Evolutionary conservation across 495 filamentous ascomycete species (phyloP), one percentile per base, ranked within the genome.

Genomic region (Penicillium odoratum): DNA sequence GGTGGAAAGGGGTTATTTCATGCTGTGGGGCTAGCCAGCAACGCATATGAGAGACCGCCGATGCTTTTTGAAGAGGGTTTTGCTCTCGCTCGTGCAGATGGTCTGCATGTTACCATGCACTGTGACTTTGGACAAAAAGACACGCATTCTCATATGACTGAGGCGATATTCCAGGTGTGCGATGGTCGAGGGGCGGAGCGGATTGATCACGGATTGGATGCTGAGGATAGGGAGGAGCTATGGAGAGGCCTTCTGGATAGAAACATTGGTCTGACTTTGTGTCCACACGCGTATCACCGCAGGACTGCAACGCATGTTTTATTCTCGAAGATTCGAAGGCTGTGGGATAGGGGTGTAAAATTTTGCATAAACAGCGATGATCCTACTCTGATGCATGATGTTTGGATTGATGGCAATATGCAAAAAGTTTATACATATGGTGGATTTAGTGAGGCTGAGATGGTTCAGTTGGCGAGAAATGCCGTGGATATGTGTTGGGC

Each of bases 201-300:
- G 0, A 77, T 78, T 51, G 76, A 78, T 62, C 74, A 78, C 62
- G 76, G 76, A 4, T 56, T 77, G 5, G 74, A 77, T 58, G 69
- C 66, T 2, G 58, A 65, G 16, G 74, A 75, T 47, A 33, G 48
- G 31, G 64, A 68, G 26, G 68, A 61, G 43, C 53, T 78, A 36
- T 64, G 74, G 54, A 33, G 40, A n/a, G 69, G 66, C 3, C 57
- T 78, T 36, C 34, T 61, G 7, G 56, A 65, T 13, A 61, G 69
- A 26, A 55, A 57, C 3, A 70, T 78, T 45, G 74, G 74, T 0
- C 58, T 78, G 51, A 78, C 75, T 10, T 57, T 77, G 21, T 78
- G 76, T 48, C 76, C 74, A 9, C 69, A 74, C 65, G 69, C 73
- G 1, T 76, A 76, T 50, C 71, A 77, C 55, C 71, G 72, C 9